Base-by-base conservation (phyloP, 2,329 filamentous ascomycete species). In the Fusarium humuli region DNA sequence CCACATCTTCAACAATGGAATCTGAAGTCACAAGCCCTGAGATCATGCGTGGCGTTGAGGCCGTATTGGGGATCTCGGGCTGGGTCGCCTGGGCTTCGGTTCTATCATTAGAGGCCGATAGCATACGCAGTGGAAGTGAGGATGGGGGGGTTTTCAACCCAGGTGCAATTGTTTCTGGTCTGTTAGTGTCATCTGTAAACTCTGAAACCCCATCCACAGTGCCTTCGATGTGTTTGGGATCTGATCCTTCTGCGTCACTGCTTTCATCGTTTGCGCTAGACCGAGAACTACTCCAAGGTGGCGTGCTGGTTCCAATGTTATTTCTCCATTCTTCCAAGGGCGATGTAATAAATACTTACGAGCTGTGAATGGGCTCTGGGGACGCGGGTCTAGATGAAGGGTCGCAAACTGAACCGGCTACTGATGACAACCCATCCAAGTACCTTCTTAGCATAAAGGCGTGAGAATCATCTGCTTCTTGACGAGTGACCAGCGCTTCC, bases 351-450 rank as follows among this genome's bases (percentile, higher is more conserved):
- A 29, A 7, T 8, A 20, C 55, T 5, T 11, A 44, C 45, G 16
- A 23, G 16, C 18, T 18, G 0, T 6, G 4, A 5, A 11, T 6
- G 12, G 20, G 18, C 3, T 37, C 23, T 4, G 45, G 29, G 2
- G 45, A 60, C 7, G 11, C 16, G 3, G 45, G 37, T 11, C 55
- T 22, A 7, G 55, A 61, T 3, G 46, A 40, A n/a, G 34, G 23
- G 1, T 22, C 55, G 6, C 45, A 62, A 7, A 61, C 59, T 44
- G 56, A 62, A 6, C 30, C 56, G 4, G 59, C 59, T 3, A 61
- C 20, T 3, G 59, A 62, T 7, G 37, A 61, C 22, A 62, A 16
- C 7, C 61, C 59, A 20, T 61, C n/a, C 16, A 61, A 11, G 22
- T 61, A 62, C 6, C 59, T 41, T 9, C 32, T 60, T 30, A 62